phyloP scores from a whole-genome alignment of 179 eudicot genomes.

The Beta corolliflora region DNA sequence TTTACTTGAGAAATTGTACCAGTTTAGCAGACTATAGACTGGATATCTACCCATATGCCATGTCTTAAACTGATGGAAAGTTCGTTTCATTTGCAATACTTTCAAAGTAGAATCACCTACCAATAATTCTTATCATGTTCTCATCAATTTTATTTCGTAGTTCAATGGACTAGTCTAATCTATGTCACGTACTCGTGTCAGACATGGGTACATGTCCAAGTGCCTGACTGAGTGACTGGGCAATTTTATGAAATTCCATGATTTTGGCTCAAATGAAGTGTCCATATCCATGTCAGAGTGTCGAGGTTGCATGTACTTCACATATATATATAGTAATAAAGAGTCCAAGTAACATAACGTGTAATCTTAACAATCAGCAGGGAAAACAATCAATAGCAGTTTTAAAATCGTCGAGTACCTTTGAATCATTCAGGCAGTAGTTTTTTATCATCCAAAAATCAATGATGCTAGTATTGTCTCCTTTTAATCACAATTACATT shows the following conservation, averaged over 20 bases:
- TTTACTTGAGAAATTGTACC: not conserved
- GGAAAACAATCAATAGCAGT: not conserved
- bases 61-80: not conserved
- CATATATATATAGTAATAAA: no score
- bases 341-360: no score
- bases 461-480: not conserved
- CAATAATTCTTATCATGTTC: not conserved
- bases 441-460: not conserved
- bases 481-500: not conserved
- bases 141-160: not conserved
- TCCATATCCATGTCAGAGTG: no score
- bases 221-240: no score
- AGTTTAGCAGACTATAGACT: not conserved
- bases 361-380: not conserved
- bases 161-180: not conserved
- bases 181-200: no score
- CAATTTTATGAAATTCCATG: no score
- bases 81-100: not conserved
- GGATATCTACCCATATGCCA: not conserved
- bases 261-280: no score
- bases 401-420: not conserved
- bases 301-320: no score
- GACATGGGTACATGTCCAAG: no score
- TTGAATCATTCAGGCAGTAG: not conserved
- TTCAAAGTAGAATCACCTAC: slow-evolving; percentile 2